Evolutionary conservation across 2,329 filamentous ascomycete species (phyloP), one percentile per base, ranked within the genome.

Genomic region (Fusarium robinianum): DNA sequence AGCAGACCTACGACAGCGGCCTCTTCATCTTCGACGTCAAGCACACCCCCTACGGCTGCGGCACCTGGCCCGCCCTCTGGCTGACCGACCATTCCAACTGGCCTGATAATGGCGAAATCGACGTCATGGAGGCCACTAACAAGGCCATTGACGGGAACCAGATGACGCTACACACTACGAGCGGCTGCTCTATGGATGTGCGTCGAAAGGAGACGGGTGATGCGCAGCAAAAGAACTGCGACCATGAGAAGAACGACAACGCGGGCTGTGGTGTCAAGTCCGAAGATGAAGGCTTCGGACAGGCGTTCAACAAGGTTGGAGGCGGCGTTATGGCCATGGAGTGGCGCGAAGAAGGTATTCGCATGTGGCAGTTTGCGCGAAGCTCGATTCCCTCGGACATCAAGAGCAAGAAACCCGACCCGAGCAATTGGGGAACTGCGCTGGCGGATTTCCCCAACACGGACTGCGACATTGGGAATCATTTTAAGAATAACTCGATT

Each of bases 11-110:
- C 65, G 65, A 81, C 57, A 67, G 62, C n/a, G 83, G 83, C 0
- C 76, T 86, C n/a, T 86, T 85, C 67, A 69, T 86, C 57, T 86
- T 86, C 57, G 81, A 86, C 59, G 72, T 86, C 52, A 72, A 76
- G 48, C 83, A 85, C 65, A 79, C 78, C 0, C 83, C 83, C 0
- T 79, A 73, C 56, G 83, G 81, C 27, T 86, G 83, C 58, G 81
- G 74, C 4, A 81, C 76, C 15, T 87, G 80, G 84, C 80, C 81
- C 2, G 76, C 84, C 0, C 72, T 88, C 8, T 87, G 84, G 84
- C 71, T 87, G 6, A 72, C 74, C 0, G 84, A 87, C 61, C 68
- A 73, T 1, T 66, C 62, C 54, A 76, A 83, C 67, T 84, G 83
- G 84, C 83, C 84, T 4, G 55, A 63, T 5, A 73, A 85, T 51